These are phyloP conservation scores for Picochlorum costavermella DNA, from an alignment of 139 green algal species.

Conservation along the genomic window DNA sequence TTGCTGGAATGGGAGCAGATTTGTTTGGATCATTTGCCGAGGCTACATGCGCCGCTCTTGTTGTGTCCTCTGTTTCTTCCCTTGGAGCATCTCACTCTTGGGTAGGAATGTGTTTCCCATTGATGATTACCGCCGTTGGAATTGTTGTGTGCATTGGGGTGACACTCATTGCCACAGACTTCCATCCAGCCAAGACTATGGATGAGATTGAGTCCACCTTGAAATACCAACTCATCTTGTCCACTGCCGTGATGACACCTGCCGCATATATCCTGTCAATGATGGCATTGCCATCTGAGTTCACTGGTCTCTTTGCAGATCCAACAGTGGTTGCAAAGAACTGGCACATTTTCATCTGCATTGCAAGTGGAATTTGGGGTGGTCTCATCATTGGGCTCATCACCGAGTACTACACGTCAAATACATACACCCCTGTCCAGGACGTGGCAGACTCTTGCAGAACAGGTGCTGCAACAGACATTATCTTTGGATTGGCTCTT, in stretches of 20 bases:
- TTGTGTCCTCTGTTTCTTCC: slow-evolving; percentile 70
- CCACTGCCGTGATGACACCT: slow-evolving; percentile 80
- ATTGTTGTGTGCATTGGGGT: slow-evolving; percentile 87
- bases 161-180: slow-evolving; percentile 86
- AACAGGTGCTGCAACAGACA: slow-evolving; percentile 92
- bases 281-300: slow-evolving; percentile 51
- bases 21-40: slow-evolving; percentile 97
- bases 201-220: slow-evolving; percentile 80
- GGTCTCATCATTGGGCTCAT: slow-evolving; percentile 90
- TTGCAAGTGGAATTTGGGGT: slow-evolving; percentile 85
- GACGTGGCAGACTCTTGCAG: slow-evolving; percentile 90
- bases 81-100: slow-evolving; percentile 60
- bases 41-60: slow-evolving; percentile 90
- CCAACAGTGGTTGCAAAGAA: slow-evolving; percentile 62
- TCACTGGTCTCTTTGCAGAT: slow-evolving; percentile 52
- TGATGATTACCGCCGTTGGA: slow-evolving; percentile 73
- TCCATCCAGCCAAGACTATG: slow-evolving; percentile 60
- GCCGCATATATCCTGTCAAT: slow-evolving; percentile 42
- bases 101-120: slow-evolving; percentile 72
- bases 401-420: slow-evolving; percentile 98
- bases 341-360: slow-evolving; percentile 92
- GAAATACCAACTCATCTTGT: slow-evolving; percentile 89
- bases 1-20: slow-evolving; percentile 96
- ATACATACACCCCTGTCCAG: slow-evolving; percentile 65
- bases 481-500: slow-evolving; percentile 97